phyloP scores from a whole-genome alignment of 495 filamentous ascomycete genomes.

The Neurospora sp. region DNA sequence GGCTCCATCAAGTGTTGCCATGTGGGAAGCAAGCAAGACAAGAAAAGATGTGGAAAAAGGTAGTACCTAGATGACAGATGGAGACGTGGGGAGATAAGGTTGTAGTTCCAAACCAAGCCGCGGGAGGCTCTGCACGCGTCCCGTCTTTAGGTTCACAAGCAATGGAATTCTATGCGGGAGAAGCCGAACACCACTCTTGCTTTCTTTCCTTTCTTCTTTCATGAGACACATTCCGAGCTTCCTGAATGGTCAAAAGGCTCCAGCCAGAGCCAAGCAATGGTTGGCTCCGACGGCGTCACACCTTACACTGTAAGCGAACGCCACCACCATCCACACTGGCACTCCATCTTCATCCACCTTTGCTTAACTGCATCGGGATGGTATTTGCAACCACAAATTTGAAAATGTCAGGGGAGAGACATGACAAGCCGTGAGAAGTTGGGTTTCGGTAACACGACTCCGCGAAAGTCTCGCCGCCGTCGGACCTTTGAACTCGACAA shows the following conservation, averaged over 20 bases:
- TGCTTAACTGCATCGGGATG: not conserved
- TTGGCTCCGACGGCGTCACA: not conserved
- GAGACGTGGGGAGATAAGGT: not conserved
- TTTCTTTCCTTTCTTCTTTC: not conserved
- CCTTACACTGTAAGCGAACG: not conserved
- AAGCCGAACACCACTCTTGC: not conserved
- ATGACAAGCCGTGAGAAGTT: not conserved
- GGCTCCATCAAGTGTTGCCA: not conserved
- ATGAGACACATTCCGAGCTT: not conserved
- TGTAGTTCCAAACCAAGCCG: not conserved
- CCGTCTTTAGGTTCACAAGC: not conserved
- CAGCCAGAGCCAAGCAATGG: not conserved
- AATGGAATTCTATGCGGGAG: not conserved
- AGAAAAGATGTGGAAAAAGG: not conserved
- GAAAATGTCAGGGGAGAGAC: not conserved
- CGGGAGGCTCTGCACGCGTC: not conserved
- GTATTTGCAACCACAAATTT: not conserved
- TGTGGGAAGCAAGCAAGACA: not conserved
- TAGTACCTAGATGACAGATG: not conserved
- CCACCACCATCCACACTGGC: not conserved
- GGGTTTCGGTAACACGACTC: not conserved
- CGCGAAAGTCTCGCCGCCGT: not conserved
- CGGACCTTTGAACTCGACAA: not conserved
- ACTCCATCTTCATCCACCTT: not conserved
- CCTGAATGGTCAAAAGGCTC: not conserved